These are phyloP conservation scores for Primulina tabacum DNA, from an alignment of 257 asterid species.

Conservation along the genomic window DNA sequence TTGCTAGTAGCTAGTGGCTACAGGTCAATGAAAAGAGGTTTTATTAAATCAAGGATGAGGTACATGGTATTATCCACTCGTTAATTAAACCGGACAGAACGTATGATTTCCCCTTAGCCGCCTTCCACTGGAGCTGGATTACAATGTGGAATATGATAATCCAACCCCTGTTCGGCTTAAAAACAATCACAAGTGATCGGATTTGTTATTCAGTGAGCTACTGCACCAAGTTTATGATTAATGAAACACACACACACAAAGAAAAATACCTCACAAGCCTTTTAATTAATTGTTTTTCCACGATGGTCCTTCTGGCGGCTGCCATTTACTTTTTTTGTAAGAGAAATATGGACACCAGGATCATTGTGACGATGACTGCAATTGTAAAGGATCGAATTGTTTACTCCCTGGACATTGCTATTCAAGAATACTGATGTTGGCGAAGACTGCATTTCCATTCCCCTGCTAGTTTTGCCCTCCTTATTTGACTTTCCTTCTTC, in stretches of 20 bases:
- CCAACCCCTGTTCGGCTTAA: slow-evolving; percentile 18
- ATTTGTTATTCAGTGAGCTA: slow-evolving; percentile 21
- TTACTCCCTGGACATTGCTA: slow-evolving; percentile 79
- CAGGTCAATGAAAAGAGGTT: background rate
- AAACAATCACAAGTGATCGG: slow-evolving; percentile 14
- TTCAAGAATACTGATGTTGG: slow-evolving; percentile 48
- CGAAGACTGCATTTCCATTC: slow-evolving; percentile 23
- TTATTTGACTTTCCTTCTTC: slow-evolving; percentile 31
- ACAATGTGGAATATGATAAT: slow-evolving; percentile 36
- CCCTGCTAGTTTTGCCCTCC: slow-evolving; percentile 27
- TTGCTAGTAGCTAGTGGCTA: background rate
- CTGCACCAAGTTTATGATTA: slow-evolving; percentile 9
- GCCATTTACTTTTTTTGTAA: slow-evolving; percentile 29
- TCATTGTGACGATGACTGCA: slow-evolving; percentile 37
- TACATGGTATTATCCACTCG: background rate
- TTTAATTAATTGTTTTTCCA: background rate
- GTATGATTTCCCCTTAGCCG: slow-evolving; percentile 18
- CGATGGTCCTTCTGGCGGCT: slow-evolving; percentile 20
- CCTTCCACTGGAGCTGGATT: slow-evolving; percentile 31
- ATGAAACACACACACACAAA: slow-evolving; percentile 14
- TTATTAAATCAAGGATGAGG: background rate
- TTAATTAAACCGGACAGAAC: slow-evolving; percentile 17
- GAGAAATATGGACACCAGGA: slow-evolving; percentile 69
- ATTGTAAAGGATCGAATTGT: slow-evolving; percentile 62
- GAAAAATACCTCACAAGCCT: slow-evolving; percentile 1